Evolutionary conservation across 257 asterid species (phyloP).

Genomic region (Solanum pennellii): DNA sequence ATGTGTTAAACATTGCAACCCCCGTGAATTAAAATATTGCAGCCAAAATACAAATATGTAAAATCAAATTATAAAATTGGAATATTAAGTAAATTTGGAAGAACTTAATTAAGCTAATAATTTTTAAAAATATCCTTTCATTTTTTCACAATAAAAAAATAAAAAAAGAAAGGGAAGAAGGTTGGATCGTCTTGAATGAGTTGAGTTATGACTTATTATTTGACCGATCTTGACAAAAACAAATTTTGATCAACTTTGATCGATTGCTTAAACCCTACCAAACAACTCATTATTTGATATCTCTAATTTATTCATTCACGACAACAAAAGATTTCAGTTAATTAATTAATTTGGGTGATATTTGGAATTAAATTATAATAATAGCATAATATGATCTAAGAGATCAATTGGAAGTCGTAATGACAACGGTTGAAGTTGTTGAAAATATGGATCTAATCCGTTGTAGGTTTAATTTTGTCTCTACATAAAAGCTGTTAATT

Average conservation of each 20-base stretch:
- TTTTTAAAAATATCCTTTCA: not conserved
- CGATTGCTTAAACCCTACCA: not conserved
- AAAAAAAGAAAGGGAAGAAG: not conserved
- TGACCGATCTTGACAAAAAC: not conserved
- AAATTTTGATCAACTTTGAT: not conserved
- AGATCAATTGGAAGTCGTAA: not conserved
- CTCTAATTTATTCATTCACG: not conserved
- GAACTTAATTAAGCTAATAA: not conserved
- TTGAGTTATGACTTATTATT: not conserved
- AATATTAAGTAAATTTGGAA: not conserved
- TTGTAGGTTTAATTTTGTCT: not conserved
- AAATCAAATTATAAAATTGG: not conserved
- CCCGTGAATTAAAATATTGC: not conserved
- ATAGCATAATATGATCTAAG: too few relatives aligned
- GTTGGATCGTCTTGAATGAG: not conserved
- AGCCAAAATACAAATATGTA: not conserved
- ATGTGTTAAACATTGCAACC: not conserved
- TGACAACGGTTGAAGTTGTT: not conserved
- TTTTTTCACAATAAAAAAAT: not conserved
- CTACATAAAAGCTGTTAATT: not conserved
- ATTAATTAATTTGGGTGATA: not conserved
- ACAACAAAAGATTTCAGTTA: not conserved
- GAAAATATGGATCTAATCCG: not conserved
- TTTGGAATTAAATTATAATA: too few relatives aligned
- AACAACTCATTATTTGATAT: not conserved